Base-by-base conservation (phyloP, 495 filamentous ascomycete genomes). In the Xylaria scruposa region DNA sequence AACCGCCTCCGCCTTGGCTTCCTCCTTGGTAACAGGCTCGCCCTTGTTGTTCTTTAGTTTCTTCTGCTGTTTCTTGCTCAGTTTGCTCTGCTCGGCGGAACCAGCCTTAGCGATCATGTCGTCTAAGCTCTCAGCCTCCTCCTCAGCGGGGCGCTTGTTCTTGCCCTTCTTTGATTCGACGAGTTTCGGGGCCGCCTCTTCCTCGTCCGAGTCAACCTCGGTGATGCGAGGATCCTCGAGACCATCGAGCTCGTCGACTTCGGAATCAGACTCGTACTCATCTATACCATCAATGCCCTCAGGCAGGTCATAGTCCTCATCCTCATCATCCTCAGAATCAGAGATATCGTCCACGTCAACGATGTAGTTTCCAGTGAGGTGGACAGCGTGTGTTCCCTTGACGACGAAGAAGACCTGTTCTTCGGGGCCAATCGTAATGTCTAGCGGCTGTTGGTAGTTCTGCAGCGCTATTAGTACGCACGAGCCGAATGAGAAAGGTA, bases 21-120 rank as follows among this genome's bases (percentile, higher is more conserved):
- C 89, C 73, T 89, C 86, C 80, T 91, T 88, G 58, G 84, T 80
- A 70, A 91, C 87, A 58, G 95, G 90, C 73, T 97, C 90, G 59
- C 95, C 95, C 78, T 95, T 91, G 85, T 97, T 98, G 85, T 96
- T 97, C 91, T 98, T 98, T 26, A 97, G 87, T 88, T 98, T 99
- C 90, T 99, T 98, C 77, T 91, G 90, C 81, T 99, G 93, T 86
- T 97, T 98, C 89, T 98, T 97, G 88, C 90, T 95, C 65, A 97
- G 87, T 77, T 91, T 91, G 72, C 88, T 83, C 70, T 86, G 84
- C 59, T 81, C 74, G 51, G 75, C 68, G 61, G 82, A 78, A 42
- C 75, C 78, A 15, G 77, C 83, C 77, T 85, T 83, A 82, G 97
- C 94, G 70, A 91, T 90, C 84, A 97, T 89, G 70, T 91, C 84